Base-by-base conservation (phyloP, 2,329 filamentous ascomycete species). In the Alternaria alternata region DNA sequence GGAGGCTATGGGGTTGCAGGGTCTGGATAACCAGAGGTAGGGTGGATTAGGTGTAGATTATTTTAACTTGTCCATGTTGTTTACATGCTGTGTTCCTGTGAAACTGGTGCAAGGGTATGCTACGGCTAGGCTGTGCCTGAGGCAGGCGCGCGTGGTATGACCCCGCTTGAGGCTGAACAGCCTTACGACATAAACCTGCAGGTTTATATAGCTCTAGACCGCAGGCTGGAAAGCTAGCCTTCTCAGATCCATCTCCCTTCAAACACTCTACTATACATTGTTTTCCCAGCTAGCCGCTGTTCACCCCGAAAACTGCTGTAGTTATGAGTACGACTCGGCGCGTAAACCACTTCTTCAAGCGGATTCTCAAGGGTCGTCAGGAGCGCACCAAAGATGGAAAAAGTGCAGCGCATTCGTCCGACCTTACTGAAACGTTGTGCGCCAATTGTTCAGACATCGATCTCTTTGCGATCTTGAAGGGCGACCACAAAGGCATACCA, bases 1-100 rank as follows among this genome's bases (percentile, higher is more conserved):
- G 18, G 59, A 51, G 46, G 51, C 51, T 14, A 54, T 59, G 46
- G 55, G 56, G 7, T 3, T 62, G 26, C 46, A 62, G 22, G 59
- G 59, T 1, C n/a, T 53, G 43, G 48, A 58, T 49, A 26, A 14
- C 6, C 12, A 36, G n/a, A 59, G 52, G 9, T 55, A 51, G 41
- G 24, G 7, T 38, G 32, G 3, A 4, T 20, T 20, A 18, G 6
- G 32, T 5, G 5, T 26, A 3, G 1, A 18, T 11, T 0, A 26
- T 5, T 24, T 7, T 36, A 20, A 7, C 6, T 24, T 36, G 1
- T 26, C 20, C 14, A 14, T 18, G 0, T 38, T 34, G 4, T 16
- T 34, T 0, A 5, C 14, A 7, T 30, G 14, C 0, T 32, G 32
- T 2, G 18, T 48, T 12, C 4, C 18, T 24, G 2, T n/a, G 0